Conservation (phyloP, 2,329 filamentous ascomycete species). For the Ceratocystiopsis minuta region DNA sequence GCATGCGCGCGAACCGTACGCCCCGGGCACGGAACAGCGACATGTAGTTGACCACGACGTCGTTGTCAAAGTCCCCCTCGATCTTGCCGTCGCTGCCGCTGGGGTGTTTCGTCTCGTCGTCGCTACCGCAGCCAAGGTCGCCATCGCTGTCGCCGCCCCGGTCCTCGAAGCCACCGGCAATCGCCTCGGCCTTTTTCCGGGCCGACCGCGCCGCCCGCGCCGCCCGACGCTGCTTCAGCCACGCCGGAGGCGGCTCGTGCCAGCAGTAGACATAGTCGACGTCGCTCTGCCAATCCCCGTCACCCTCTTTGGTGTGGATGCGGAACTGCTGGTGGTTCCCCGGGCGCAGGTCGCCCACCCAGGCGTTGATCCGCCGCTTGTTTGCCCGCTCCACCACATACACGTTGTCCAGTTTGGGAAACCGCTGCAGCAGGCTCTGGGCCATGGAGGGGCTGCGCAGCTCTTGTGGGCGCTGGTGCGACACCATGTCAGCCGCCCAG, state of each 20-base stretch:
- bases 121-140: neutral
- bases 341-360: constrained; percentile 1
- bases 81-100: neutral
- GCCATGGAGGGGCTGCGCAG: neutral
- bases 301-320: neutral
- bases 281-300: neutral
- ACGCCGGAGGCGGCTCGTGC: constrained; percentile 1
- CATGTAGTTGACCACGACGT: constrained; percentile 6
- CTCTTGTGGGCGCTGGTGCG: constrained; percentile 2
- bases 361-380: constrained; percentile 1
- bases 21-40: constrained; percentile 1
- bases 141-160: neutral
- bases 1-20: constrained; percentile 7
- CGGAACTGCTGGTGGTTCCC: neutral
- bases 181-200: neutral
- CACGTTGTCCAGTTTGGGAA: constrained; percentile 5
- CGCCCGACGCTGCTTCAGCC: neutral
- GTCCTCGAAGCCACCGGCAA: neutral
- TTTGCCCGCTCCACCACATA: constrained; percentile 6
- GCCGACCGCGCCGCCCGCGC: neutral
- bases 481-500: neutral
- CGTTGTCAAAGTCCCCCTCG: constrained; percentile 8
- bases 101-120: neutral
- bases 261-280: constrained; percentile 6
- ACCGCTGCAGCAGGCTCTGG: neutral